Percentiles rank a stretch among this genome's conserved stretches.
These are phyloP conservation scores for Sarocladium brachiariae DNA, from an alignment of 2,329 filamentous ascomycete species.

Conservation along the genomic window DNA sequence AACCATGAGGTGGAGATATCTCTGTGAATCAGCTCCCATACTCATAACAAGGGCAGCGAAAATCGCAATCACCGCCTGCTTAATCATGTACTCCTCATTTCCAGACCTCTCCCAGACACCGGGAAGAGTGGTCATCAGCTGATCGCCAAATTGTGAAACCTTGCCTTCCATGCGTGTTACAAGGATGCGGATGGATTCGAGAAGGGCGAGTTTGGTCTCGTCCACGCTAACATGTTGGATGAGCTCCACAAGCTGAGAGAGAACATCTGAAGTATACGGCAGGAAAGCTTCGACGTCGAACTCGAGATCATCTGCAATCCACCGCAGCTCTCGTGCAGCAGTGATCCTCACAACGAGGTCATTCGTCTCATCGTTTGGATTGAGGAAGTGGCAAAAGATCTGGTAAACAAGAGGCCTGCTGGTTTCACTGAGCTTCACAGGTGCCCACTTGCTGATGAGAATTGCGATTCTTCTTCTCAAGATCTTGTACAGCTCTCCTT, in stretches of 20 bases:
- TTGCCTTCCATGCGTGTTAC: conserved; percentile 76
- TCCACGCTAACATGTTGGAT: conserved; percentile 72
- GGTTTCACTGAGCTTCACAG: conserved; percentile 62
- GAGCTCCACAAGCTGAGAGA: conserved; percentile 68
- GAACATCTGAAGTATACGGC: conserved; percentile 67
- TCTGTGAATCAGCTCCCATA: conserved; percentile 69
- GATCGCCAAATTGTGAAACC: conserved; percentile 63
- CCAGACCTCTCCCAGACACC: conserved; percentile 78
- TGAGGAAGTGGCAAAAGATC: conserved; percentile 81
- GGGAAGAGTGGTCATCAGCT: conserved; percentile 74
- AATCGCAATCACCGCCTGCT: conserved; percentile 84
- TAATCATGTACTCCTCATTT: conserved; percentile 79
- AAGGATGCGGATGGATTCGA: conserved; percentile 77
- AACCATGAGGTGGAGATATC: conserved; percentile 73
- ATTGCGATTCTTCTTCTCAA: conserved; percentile 84
- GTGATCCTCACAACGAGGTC: conserved; percentile 90
- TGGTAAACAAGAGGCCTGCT: conserved; percentile 74
- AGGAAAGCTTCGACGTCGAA: conserved; percentile 69
- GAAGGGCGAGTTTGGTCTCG: conserved; percentile 83
- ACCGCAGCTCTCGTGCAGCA: conserved; percentile 75
- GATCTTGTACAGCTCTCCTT: conserved; percentile 62
- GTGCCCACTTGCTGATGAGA: conserved; percentile 81
- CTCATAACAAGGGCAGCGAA: conserved; percentile 79
- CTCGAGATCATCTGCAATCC: conserved; percentile 75
- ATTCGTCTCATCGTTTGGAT: conserved; percentile 69